Evolutionary conservation across 169 alveolate species (phyloP).

Genomic region (Hepatocystis sp.): DNA sequence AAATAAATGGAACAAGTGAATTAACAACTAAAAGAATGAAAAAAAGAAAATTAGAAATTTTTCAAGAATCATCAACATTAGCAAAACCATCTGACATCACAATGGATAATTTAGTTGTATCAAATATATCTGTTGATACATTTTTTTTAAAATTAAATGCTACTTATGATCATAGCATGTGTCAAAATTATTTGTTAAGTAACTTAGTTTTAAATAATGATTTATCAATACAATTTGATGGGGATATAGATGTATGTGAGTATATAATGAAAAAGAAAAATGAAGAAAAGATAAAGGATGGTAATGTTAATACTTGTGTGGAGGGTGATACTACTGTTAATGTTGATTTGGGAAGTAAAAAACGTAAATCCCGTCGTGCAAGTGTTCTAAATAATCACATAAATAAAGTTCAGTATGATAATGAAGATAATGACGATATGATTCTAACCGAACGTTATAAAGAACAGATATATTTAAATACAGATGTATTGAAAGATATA

Average conservation of each 20-base stretch:
- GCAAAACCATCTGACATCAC: conserved; percentile 70
- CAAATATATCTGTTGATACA: conserved; percentile 68
- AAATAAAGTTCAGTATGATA: background rate
- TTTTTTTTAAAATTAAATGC: conserved; percentile 73
- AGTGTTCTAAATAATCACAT: too few relatives aligned
- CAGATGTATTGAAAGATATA: conserved; percentile 31
- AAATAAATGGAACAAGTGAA: conserved; percentile 21
- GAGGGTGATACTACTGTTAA: background rate
- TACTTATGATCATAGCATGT: conserved; percentile 48
- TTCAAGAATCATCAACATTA: conserved; percentile 68
- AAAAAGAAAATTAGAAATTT: conserved; percentile 60
- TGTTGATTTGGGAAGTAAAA: too few relatives aligned
- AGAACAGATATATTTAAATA: conserved; percentile 13
- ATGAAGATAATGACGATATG: conserved; percentile 5
- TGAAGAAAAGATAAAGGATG: conserved; percentile 3
- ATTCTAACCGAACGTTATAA: conserved; percentile 19
- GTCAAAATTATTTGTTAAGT: conserved; percentile 48
- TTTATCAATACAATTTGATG: conserved; percentile 75
- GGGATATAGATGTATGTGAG: conserved; percentile 67
- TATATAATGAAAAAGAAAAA: conserved; percentile 21
- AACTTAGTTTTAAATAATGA: conserved; percentile 63
- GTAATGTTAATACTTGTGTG: background rate
- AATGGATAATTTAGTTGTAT: conserved; percentile 30
- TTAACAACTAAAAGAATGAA: conserved; percentile 35
- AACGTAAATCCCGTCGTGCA: too few relatives aligned